A percentile compares a stretch with the other conserved stretches of the same genome.
These are phyloP conservation scores for Abrus pulchellus DNA, from an alignment of 306 rosid species.

Conservation along the genomic window DNA sequence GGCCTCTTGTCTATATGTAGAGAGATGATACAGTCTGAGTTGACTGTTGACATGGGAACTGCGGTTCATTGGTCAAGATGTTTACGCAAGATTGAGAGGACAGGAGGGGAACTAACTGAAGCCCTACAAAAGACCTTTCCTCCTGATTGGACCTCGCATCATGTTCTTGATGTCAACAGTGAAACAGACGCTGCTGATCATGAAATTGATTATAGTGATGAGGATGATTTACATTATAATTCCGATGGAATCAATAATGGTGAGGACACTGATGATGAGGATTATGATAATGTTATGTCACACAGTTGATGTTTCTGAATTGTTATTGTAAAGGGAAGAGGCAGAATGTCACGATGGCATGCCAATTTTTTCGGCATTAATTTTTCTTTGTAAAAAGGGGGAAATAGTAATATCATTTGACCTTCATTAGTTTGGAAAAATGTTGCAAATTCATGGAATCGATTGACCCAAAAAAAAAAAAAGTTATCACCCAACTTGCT, in stretches of 20 bases:
- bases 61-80: conserved; percentile 96
- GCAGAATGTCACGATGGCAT: conserved; percentile 20
- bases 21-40: conserved; percentile 84
- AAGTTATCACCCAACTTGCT: too few relatives aligned
- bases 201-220: conserved; percentile 54
- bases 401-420: background rate
- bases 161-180: conserved; percentile 50
- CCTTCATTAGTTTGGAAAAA: background rate
- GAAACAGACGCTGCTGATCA: conserved; percentile 50
- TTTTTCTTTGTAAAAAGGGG: background rate
- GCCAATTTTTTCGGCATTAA: background rate
- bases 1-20: conserved; percentile 72
- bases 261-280: conserved; percentile 7
- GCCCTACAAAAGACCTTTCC: conserved; percentile 93
- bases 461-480: too few relatives aligned
- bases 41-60: conserved; percentile 96
- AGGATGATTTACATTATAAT: background rate
- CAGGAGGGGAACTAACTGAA: conserved; percentile 91
- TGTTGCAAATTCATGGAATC: too few relatives aligned
- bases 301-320: conserved; percentile 40
- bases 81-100: conserved; percentile 80
- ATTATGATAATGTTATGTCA: conserved; percentile 38
- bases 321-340: conserved; percentile 24
- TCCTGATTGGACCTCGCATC: conserved; percentile 84
- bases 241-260: conserved; percentile 33